Conservation (phyloP, 305 asterid species). For the Solanum hybrid region DNA sequence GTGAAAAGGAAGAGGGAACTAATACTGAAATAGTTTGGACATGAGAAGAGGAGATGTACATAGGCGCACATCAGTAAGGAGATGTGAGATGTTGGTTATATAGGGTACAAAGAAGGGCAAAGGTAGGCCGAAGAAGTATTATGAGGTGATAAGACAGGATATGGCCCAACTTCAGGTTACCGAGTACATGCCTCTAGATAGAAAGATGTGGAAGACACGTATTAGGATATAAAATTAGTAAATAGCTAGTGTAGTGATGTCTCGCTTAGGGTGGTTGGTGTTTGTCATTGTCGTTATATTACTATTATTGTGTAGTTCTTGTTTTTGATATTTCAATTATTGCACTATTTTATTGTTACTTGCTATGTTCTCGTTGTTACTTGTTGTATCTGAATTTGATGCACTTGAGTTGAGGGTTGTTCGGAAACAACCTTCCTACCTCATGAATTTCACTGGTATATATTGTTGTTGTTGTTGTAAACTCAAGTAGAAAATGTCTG, state of each 20-base stretch:
- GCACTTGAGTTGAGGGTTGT: not conserved
- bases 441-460: not conserved
- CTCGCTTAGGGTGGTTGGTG: not conserved
- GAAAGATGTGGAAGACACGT: too few relatives aligned
- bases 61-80: too few relatives aligned
- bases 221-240: too few relatives aligned
- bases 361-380: too few relatives aligned
- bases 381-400: not conserved
- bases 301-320: not conserved
- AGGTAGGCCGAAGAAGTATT: too few relatives aligned
- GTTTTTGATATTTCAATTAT: not conserved
- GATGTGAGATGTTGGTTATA: not conserved
- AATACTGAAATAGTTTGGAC: not conserved
- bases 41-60: too few relatives aligned
- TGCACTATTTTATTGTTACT: not conserved
- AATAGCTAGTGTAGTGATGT: not conserved
- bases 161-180: not conserved
- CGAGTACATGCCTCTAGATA: too few relatives aligned
- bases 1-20: not conserved
- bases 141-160: not conserved
- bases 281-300: not conserved
- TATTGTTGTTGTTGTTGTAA: not conserved
- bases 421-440: not conserved
- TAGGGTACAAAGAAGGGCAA: accelerated
- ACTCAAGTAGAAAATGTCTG: not conserved